Evolutionary conservation across 331 rosid genomes (phyloP), one percentile per base, ranked within the genome.

Genomic region (Spiraea crenata): DNA sequence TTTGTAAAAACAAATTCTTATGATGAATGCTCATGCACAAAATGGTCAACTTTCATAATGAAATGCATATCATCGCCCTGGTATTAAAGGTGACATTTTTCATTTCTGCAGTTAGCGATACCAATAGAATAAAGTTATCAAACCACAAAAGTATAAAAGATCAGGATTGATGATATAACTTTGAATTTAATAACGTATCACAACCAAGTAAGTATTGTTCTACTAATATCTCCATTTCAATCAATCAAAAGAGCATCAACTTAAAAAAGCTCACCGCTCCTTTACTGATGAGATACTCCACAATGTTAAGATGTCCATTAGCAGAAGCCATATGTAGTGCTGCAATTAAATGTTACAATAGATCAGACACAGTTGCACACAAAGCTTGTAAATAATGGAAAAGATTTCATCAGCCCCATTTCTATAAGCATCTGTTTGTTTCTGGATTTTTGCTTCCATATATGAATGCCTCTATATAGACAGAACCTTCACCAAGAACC

Each of bases 281-380:
- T 83, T 58, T 84, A 68, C 70, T 57, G 72, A 93, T 86, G 48
- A 93, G 89, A 77, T 81, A 87, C 63, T 91, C 90, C 75, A 87
- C 87, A 55, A 91, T 72, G 15, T 80, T 79, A 79, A 82, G 75
- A 82, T 89, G 92, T 58, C 97, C 99, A 79, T 93, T 93, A 49
- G 97, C 99, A 49, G 92, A 90, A 72, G 97, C 95, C 97, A 93
- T 91, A 76, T 91, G 99, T 34, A 93, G 95, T 76, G 99, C 97
- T 87, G 88, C 73, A 80, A 68, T 37, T 75, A 75, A 67, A 61
- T 38, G 63, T 69, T 44, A 47, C 48, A 2, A 9, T 15, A 56
- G 51, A 60, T 82, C 59, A 81, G 51, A 31, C 17, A 69, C 54
- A 73, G 37, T 64, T 37, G 0, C 7, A 55, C 25, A 62, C 34